Base-by-base conservation (phyloP, 2,329 filamentous ascomycete species). In the Leptographium radiaticola region DNA sequence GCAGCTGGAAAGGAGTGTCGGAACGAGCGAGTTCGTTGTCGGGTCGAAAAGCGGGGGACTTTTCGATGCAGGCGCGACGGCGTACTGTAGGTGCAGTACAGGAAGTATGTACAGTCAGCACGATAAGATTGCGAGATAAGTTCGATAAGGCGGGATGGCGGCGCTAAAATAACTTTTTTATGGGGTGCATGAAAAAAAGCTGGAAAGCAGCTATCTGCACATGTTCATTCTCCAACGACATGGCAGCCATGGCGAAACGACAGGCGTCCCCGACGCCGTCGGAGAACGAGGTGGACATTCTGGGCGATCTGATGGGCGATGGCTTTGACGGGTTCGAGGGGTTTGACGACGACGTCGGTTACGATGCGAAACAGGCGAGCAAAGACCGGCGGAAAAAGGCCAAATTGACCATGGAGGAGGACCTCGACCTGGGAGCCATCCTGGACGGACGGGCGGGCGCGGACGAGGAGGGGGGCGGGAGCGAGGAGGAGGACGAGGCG, bases 281-380 rank as follows among this genome's bases (percentile, higher is more conserved):
- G 50, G 91, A 97, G 70, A 86, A 84, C 60, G 93, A 95, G 65
- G 82, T 94, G 64, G 93, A 98, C 64, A 96, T 98, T 52, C 81
- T 89, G 20, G 83, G 78, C 57, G 84, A 85, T 2, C 75, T 96
- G 12, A 86, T 91, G 62, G 78, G 82, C 52, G 77, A 75, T 55
- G 56, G 55, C 18, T 55, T 56, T 16, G 54, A 48, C 33, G 57
- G 55, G 16, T 56, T 57, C 53, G 71, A 31, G 4, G 43, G 55
- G n/a, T 56, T 58, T 52, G 71, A 75, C 58, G 76, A 76, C 57
- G 70, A 68, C 57, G 72, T 72, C 52, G 72, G 70, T 56, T 71
- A 72, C 50, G 65, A 71, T 53, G 71, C 31, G 9, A 18, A 2
- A 54, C 58, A 51, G n/a, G 33, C 15, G 52, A 53, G 20, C 52